A percentile compares a stretch with the other conserved stretches of the same genome.
phyloP scores from a whole-genome alignment of 2,329 filamentous ascomycete species.

The Pyricularia pennisetigena region DNA sequence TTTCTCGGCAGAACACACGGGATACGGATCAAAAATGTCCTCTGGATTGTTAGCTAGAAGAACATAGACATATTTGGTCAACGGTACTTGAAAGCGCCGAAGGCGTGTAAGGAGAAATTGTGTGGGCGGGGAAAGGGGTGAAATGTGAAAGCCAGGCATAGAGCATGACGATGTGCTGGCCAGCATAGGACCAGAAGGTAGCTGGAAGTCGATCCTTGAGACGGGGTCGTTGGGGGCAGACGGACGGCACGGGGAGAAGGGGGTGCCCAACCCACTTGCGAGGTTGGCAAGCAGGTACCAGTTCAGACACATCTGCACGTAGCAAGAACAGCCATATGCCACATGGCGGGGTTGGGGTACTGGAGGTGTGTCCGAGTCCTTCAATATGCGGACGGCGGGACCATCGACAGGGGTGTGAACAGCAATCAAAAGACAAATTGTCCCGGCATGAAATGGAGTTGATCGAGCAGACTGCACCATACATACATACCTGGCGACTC shows the following conservation, averaged over 20 bases:
- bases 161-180: conserved; percentile 26
- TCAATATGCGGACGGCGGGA: background rate
- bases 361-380: conserved; percentile 15
- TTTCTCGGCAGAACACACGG: conserved; percentile 13
- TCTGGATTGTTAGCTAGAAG: background rate
- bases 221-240: conserved; percentile 19
- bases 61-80: conserved; percentile 2
- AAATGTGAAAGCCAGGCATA: conserved; percentile 16
- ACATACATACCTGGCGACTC: conserved; percentile 3
- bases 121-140: conserved; percentile 18
- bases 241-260: conserved; percentile 20
- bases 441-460: background rate
- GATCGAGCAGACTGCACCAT: background rate
- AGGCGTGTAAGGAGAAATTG: conserved; percentile 15
- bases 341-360: conserved; percentile 27
- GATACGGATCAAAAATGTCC: conserved; percentile 14
- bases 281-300: conserved; percentile 1
- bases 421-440: conserved; percentile 2
- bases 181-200: conserved; percentile 27
- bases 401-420: conserved; percentile 1
- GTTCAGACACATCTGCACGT: background rate
- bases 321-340: conserved; percentile 12
- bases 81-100: conserved; percentile 29
- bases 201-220: conserved; percentile 24
- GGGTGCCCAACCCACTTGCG: background rate